Conservation (phyloP, 345 rosid species). For the Sisymbrium irio region DNA sequence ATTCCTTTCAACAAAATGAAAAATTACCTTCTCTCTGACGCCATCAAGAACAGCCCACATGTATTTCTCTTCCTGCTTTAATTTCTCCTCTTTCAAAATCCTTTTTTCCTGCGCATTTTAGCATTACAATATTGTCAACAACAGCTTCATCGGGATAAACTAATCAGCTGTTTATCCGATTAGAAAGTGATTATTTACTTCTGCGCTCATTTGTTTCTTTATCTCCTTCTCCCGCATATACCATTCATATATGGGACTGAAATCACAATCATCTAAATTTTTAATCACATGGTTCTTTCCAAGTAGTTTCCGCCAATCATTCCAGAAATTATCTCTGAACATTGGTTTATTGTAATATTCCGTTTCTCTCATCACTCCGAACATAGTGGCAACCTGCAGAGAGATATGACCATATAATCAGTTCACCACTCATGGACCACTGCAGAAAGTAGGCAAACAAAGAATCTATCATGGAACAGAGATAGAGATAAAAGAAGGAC, state of each 20-base stretch:
- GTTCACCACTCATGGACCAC: constrained; percentile 26
- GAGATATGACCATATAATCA: not conserved
- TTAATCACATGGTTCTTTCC: constrained; percentile 83
- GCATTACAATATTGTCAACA: constrained; percentile 1
- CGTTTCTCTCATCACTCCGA: constrained; percentile 95
- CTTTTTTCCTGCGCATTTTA: constrained; percentile 77
- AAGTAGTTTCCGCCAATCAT: constrained; percentile 81
- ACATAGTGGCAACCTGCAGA: constrained; percentile 87
- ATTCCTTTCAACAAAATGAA: constrained; percentile 21
- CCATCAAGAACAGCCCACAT: constrained; percentile 99
- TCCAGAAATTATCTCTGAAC: constrained; percentile 93
- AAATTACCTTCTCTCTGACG: constrained; percentile 81
- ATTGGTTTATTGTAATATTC: constrained; percentile 76
- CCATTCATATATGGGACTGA: constrained; percentile 89
- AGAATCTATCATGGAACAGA: not conserved
- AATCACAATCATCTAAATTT: constrained; percentile 77
- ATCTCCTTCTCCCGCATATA: constrained; percentile 82
- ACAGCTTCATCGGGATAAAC: not conserved
- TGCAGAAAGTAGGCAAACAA: not conserved
- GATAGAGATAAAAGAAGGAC: constrained; percentile 32
- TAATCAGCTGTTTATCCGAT: not conserved
- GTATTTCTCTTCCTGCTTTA: constrained; percentile 86
- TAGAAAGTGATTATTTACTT: constrained; percentile 22
- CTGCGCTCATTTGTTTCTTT: constrained; percentile 35
- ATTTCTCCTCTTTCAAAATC: constrained; percentile 80